Evolutionary conservation across 169 alveolate species (phyloP).

Genomic region (Cryptosporidium baileyi): DNA sequence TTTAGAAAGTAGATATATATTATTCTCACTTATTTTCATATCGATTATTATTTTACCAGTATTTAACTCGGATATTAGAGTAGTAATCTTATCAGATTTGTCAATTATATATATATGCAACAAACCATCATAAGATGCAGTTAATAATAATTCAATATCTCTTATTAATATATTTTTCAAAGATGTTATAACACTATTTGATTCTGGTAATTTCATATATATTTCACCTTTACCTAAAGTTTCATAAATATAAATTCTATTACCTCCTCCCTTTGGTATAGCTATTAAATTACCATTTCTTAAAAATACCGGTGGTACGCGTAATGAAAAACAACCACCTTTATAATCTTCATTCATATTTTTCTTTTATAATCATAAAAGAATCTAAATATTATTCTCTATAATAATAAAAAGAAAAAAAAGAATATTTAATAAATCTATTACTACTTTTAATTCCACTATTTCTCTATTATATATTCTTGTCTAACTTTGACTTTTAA

Average conservation of each 20-base stretch:
- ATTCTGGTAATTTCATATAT: background rate
- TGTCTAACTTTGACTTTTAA: too few relatives aligned
- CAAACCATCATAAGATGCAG: slow-evolving; percentile 11
- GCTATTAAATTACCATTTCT: slow-evolving; percentile 9
- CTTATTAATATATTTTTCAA: background rate
- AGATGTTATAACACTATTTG: background rate
- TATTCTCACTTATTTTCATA: background rate
- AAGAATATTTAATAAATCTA: too few relatives aligned
- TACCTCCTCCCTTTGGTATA: slow-evolving; percentile 43
- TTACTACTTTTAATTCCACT: too few relatives aligned
- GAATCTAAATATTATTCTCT: too few relatives aligned
- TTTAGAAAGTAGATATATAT: background rate
- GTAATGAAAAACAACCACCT: slow-evolving; percentile 60
- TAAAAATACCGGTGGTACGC: slow-evolving; percentile 66
- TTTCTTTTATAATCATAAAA: too few relatives aligned
- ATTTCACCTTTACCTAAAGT: slow-evolving; percentile 38
- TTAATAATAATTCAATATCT: background rate
- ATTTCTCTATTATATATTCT: too few relatives aligned
- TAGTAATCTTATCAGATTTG: background rate
- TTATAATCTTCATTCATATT: background rate
- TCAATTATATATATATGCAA: background rate
- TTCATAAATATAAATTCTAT: slow-evolving; percentile 4
- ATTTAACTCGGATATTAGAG: background rate
- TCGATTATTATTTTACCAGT: background rate
- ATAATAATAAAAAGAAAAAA: too few relatives aligned